Conservation (phyloP, 306 rosid genomes). For the Astragalus membranaceus region DNA sequence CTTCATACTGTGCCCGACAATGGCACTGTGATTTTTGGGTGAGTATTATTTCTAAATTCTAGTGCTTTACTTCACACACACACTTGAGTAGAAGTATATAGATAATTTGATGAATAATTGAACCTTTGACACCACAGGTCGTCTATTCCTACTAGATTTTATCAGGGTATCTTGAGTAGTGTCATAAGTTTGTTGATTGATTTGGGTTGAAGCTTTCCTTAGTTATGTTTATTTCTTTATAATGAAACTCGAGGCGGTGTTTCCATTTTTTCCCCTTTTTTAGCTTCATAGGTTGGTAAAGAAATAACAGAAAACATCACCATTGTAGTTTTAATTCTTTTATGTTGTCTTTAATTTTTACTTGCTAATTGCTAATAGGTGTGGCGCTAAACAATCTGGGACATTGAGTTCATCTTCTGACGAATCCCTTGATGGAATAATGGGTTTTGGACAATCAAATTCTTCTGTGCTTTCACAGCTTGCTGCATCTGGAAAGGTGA, state of each 20-base stretch:
- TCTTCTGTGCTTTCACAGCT: conserved; percentile 86
- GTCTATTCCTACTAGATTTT: neutral
- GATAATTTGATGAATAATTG: neutral
- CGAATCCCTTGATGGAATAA: conserved; percentile 68
- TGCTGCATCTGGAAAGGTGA: conserved; percentile 71
- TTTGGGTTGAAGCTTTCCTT: neutral
- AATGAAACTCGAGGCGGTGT: neutral
- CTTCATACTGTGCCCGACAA: conserved; percentile 27
- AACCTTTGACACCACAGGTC: neutral
- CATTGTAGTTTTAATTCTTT: neutral
- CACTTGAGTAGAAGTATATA: neutral
- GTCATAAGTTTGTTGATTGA: neutral
- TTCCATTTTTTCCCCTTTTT: neutral
- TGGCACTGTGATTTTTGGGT: conserved; percentile 71
- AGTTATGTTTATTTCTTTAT: neutral
- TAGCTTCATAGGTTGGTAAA: neutral
- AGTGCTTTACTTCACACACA: neutral
- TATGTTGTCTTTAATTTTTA: neutral
- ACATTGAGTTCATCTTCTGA: conserved; percentile 36
- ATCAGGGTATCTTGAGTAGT: neutral
- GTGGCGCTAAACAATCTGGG: conserved; percentile 70
- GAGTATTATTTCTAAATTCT: conserved; percentile 29
- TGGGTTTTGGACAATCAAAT: conserved; percentile 95
- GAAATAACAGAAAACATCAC: neutral
- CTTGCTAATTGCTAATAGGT: conserved; percentile 44